A percentile compares a stretch with the other conserved stretches of the same genome.
Evolutionary conservation across 2,329 filamentous ascomycete genomes (phyloP).

Genomic region (Arthrobotrys pseudoclavata): DNA sequence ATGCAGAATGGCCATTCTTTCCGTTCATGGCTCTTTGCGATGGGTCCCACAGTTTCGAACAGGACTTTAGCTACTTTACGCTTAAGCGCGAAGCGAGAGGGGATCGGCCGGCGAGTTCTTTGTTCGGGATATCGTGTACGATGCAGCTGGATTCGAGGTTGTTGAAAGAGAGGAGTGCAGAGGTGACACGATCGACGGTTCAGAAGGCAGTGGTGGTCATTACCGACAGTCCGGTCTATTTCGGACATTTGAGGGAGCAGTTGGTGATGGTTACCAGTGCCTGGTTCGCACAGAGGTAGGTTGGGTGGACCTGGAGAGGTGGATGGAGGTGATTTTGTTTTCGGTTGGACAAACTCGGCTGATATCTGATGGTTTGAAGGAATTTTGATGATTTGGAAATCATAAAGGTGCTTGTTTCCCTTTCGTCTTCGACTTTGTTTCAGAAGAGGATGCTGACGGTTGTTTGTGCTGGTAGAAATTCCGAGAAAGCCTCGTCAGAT

Average conservation of each 20-base stretch:
- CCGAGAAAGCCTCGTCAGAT: constrained; percentile 59
- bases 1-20: constrained; percentile 90
- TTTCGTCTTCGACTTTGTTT: neutral
- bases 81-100: constrained; percentile 71
- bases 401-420: constrained; percentile 71
- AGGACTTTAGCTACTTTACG: constrained; percentile 99
- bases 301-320: constrained; percentile 47
- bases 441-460: constrained; percentile 60
- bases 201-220: constrained; percentile 98
- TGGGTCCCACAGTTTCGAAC: constrained; percentile 90
- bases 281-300: constrained; percentile 90
- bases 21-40: constrained; percentile 98
- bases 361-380: constrained; percentile 64
- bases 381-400: constrained; percentile 95
- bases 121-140: constrained; percentile 97
- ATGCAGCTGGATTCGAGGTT: constrained; percentile 86
- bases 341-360: constrained; percentile 40
- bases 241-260: constrained; percentile 90
- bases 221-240: constrained; percentile 83
- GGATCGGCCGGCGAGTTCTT: constrained; percentile 76
- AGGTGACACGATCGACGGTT: constrained; percentile 96
- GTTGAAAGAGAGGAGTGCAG: constrained; percentile 81
- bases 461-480: constrained; percentile 62
- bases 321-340: constrained; percentile 27
- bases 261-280: constrained; percentile 90